These are phyloP conservation scores for Haematococcus sp. DNA, from an alignment of 139 green algal species.

Conservation along the genomic window DNA sequence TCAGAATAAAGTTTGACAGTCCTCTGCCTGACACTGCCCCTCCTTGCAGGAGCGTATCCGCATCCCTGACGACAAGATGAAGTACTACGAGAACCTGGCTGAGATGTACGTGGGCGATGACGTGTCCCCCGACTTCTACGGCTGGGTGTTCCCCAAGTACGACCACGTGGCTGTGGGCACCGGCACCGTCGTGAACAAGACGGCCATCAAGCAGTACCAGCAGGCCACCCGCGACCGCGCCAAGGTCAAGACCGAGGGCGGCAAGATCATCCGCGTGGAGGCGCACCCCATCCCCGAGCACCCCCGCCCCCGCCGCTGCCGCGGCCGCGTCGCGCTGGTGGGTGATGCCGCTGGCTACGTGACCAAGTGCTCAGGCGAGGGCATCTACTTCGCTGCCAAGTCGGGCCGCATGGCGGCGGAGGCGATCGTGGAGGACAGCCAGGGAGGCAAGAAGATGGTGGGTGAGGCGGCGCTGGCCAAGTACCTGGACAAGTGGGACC, in stretches of 20 bases:
- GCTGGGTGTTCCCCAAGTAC: slow-evolving; percentile 99
- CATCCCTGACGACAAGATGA: slow-evolving; percentile 98
- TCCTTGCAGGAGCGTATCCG: slow-evolving; percentile 87
- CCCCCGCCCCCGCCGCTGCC: slow-evolving; percentile 78
- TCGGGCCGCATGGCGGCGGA: slow-evolving; percentile 94
- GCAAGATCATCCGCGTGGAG: slow-evolving; percentile 98
- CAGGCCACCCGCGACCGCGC: slow-evolving; percentile 76
- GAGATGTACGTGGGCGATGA: slow-evolving; percentile 99
- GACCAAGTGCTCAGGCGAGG: slow-evolving; percentile 95
- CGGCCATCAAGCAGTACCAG: slow-evolving; percentile 99
- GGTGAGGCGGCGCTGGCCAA: slow-evolving; percentile 83
- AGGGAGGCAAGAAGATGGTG: slow-evolving; percentile 82
- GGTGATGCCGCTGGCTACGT: slow-evolving; percentile 97
- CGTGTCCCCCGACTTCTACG: slow-evolving; percentile 99
- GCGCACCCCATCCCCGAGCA: slow-evolving; percentile 98
- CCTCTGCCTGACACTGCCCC: neutral
- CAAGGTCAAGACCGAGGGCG: slow-evolving; percentile 89
- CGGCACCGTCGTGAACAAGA: slow-evolving; percentile 99
- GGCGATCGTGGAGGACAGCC: slow-evolving; percentile 84
- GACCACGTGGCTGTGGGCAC: slow-evolving; percentile 99
- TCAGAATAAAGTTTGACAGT: neutral
- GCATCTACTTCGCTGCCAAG: slow-evolving; percentile 99
- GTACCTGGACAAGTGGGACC: slow-evolving; percentile 97
- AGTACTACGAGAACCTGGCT: slow-evolving; percentile 99
- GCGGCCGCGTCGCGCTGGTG: slow-evolving; percentile 87